These are phyloP conservation scores for Syzygium grande DNA, from an alignment of 345 rosid genomes.

Conservation along the genomic window DNA sequence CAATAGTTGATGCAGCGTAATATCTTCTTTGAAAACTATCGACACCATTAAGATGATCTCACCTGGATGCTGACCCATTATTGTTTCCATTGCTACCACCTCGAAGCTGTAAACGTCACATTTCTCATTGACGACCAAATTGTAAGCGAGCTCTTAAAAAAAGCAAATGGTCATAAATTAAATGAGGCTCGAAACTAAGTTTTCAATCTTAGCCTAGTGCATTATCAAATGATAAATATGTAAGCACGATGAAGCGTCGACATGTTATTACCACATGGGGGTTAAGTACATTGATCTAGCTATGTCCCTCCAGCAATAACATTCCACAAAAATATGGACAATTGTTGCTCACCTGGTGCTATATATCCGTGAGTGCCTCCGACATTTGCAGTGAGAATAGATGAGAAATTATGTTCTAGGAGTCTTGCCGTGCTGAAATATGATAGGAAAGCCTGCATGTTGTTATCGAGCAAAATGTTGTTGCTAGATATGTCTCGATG, in stretches of 20 bases:
- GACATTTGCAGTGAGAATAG: too few relatives aligned
- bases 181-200: too few relatives aligned
- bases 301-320: not conserved
- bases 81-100: slow-evolving; percentile 7
- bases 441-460: too few relatives aligned
- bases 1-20: not conserved
- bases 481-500: too few relatives aligned
- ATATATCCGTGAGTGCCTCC: too few relatives aligned
- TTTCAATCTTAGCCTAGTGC: too few relatives aligned
- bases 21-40: not conserved
- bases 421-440: too few relatives aligned
- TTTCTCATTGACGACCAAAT: slow-evolving; percentile 14
- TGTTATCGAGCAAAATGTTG: too few relatives aligned
- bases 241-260: not conserved
- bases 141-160: slow-evolving; percentile 16
- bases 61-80: slow-evolving; percentile 14
- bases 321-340: rapidly evolving
- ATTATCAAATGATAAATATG: not conserved
- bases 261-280: not conserved
- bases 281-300: too few relatives aligned
- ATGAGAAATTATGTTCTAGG: too few relatives aligned
- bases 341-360: not conserved
- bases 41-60: slow-evolving; percentile 1
- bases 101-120: slow-evolving; percentile 21
- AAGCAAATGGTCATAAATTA: rapidly evolving